Conservation (phyloP, 768 basidiomycete species). For the Pleurotus cornucopiae region DNA sequence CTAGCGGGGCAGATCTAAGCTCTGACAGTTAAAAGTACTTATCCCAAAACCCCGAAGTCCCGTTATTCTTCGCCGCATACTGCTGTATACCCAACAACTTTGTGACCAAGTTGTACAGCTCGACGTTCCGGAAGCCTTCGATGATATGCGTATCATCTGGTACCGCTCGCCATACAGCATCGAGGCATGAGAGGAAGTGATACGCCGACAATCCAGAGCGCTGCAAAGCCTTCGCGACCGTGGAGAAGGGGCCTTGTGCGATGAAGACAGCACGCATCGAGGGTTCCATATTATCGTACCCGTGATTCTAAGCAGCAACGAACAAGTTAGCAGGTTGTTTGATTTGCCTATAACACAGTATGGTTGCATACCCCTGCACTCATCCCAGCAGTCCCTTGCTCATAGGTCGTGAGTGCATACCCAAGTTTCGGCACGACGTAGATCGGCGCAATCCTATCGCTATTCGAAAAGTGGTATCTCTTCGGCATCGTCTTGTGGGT, state of each 20-base stretch:
- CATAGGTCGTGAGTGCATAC: slow-evolving; percentile 69
- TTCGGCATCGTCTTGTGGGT: slow-evolving; percentile 79
- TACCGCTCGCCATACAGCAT: slow-evolving; percentile 64
- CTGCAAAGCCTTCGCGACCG: slow-evolving; percentile 57
- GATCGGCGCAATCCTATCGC: slow-evolving; percentile 81
- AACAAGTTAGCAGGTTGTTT: neutral
- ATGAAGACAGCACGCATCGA: slow-evolving; percentile 90
- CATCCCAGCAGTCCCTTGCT: slow-evolving; percentile 57
- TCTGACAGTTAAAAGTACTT: slow-evolving; percentile 46
- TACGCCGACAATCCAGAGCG: slow-evolving; percentile 20
- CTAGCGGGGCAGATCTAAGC: too few relatives aligned
- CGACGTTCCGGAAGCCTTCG: slow-evolving; percentile 77
- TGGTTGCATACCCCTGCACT: slow-evolving; percentile 63
- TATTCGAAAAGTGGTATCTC: slow-evolving; percentile 69
- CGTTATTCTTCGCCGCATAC: slow-evolving; percentile 62
- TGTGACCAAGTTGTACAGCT: slow-evolving; percentile 80
- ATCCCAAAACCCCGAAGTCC: slow-evolving; percentile 83
- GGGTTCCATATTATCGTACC: slow-evolving; percentile 76
- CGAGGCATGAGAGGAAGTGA: slow-evolving; percentile 21
- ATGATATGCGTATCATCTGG: slow-evolving; percentile 65
- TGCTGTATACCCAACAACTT: slow-evolving; percentile 65
- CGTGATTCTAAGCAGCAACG: slow-evolving; percentile 62
- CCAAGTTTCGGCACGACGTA: slow-evolving; percentile 82
- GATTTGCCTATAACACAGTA: neutral
- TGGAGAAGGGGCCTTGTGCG: slow-evolving; percentile 85